Base-by-base conservation (phyloP, 306 rosid species). In the Rosa lucieae region DNA sequence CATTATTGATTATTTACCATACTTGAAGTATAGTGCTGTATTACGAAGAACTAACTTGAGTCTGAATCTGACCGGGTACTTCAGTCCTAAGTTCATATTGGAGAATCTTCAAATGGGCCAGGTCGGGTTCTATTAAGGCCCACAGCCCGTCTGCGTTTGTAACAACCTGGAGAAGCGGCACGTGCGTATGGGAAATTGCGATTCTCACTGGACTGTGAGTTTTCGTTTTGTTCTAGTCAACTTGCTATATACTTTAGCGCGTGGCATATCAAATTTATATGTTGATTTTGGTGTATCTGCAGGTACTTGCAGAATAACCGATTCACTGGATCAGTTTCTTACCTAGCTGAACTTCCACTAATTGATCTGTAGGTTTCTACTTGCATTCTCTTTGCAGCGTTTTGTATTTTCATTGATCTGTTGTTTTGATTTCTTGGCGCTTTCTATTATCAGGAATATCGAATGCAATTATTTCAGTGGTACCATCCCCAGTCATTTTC, bases 391-490 rank as follows among this genome's bases (percentile, higher is more conserved):
- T 26, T 26, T 26, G 29, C 29, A 15, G 79, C 29, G 6, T 8
- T 52, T 67, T 81, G 58, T 46, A 17, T 56, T 32, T 63, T 72
- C 70, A 32, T 43, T 75, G 47, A 55, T 75, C 12, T 21, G 14
- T 66, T 61, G n/a, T 72, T 70, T 76, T 83, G 21, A 70, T 79
- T 79, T 56, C 70, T 83, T 48, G 75, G 62, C 78, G 44, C 73
- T 72, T 75, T 79, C 48, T 88, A 73, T 80, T 80, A 18, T 59
- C 88, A 91, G 98, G 91, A 93, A 90, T 74, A 86, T 95, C 83
- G 92, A 91, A 86, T 87, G 87, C 43, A 95, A 95, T 81, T 74
- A 44, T 79, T 95, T 95, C 77, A 95, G 98, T 72, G 98, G 99
- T 84, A 87, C 26, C 82, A 85, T 95, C 77, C 99, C 97, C 8